A percentile compares a stretch with the other conserved stretches of the same genome.
Evolutionary conservation across 148 eudicot genomes (phyloP).

Genomic region (Tetragonia tetragonoides): DNA sequence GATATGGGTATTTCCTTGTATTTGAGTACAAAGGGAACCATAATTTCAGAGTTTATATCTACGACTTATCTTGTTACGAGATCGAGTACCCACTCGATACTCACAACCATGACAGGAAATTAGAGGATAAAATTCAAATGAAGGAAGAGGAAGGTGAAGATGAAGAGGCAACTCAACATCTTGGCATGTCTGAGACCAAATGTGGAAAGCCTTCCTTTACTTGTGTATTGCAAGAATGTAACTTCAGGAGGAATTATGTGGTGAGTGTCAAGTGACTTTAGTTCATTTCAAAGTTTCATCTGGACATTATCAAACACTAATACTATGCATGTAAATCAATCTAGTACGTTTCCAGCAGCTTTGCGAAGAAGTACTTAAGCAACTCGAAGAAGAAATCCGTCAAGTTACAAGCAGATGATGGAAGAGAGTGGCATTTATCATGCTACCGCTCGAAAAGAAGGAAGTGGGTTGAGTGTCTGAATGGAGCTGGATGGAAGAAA

Average conservation of each 20-base stretch:
- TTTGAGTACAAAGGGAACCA: constrained; percentile 13
- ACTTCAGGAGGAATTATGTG: not conserved
- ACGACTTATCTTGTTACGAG: constrained; percentile 24
- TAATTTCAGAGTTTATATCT: constrained; percentile 16
- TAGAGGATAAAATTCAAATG: no score
- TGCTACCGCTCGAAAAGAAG: not conserved
- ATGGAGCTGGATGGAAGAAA: constrained; percentile 12
- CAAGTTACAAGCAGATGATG: not conserved
- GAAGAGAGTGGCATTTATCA: not conserved
- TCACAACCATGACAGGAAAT: no score
- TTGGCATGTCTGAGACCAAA: not conserved
- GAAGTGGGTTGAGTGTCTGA: not conserved
- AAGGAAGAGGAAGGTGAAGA: not conserved
- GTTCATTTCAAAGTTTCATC: no score
- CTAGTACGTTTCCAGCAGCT: constrained; percentile 5
- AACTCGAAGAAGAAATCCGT: not conserved
- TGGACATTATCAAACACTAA: no score
- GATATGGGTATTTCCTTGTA: constrained; percentile 18
- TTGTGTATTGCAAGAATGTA: not conserved
- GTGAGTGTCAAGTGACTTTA: not conserved
- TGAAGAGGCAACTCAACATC: not conserved
- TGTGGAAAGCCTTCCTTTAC: not conserved
- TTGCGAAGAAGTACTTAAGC: constrained; percentile 7
- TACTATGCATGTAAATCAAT: no score
- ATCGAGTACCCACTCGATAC: constrained; percentile 5